Base-by-base conservation (phyloP, 2,329 filamentous ascomycete species). In the Colletotrichum agaves region DNA sequence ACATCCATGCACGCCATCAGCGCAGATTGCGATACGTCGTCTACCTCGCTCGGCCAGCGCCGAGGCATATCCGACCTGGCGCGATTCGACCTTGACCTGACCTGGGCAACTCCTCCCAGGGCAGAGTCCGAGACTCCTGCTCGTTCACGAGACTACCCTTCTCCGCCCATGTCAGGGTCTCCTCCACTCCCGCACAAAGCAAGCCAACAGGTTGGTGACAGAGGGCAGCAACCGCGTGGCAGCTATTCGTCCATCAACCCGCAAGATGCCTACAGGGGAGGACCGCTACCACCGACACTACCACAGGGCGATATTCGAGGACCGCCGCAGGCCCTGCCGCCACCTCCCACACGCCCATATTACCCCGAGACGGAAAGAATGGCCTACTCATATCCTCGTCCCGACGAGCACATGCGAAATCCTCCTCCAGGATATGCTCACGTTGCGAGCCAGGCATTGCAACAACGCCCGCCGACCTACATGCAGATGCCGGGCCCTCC, bases 131-230 rank as follows among this genome's bases (percentile, higher is more conserved):
- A 83, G 78, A 81, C 80, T 78, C 78, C 81, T 82, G 82, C 83
- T 81, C 84, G 82, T 75, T 82, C 82, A 76, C 83, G 83, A 83
- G 87, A 85, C 77, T 91, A 91, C 81, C 89, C 88, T 78, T 91
- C 89, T 84, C 89, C 89, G 82, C 89, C 89, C 85, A 91, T 91
- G 89, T 91, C 89, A 84, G 88, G 87, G 77, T 90, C 89, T 83
- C 87, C 88, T 75, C 84, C 84, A 73, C 81, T 85, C 74, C 85
- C 87, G 79, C 82, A 84, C 77, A 88, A 86, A 82, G 78, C 80
- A 82, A 83, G 83, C 77, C 84, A 82, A 79, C 86, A 88, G 79
- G 83, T 83, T 75, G 83, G 82, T 79, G 84, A 86, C 78, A 83
- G 84, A 78, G 81, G 82, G 75, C 84, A 85, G 63, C 84, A 85